Base-by-base conservation (phyloP, 306 rosid genomes). In the Begonia loranthoides region DNA sequence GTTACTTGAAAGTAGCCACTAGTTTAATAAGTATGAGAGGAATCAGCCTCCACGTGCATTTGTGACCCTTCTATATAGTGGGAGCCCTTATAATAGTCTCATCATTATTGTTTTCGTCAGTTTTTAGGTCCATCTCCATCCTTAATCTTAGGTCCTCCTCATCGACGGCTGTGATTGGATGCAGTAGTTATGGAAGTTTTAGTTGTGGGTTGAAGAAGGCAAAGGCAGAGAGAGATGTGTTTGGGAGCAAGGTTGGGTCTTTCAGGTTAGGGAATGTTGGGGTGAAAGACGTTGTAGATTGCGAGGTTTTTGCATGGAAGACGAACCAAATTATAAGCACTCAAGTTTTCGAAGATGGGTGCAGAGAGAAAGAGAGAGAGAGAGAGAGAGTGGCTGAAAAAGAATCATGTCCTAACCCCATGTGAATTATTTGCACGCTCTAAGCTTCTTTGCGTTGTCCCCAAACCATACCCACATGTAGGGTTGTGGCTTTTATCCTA, bases 21-120 rank as follows among this genome's bases (percentile, higher is more conserved):
- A 13, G 55, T 57, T 51, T 64, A 47, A 28, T 28, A 4, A 28
- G 36, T 19, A 19, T 28, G 36, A 28, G 36, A 67, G 69, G 74
- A 81, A 73, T 79, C 83, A 55, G 62, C 80, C 78, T 68, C 88
- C 95, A 87, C 87, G 95, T 87, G 93, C 82, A 68, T 58, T 66
- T 67, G 76, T 68, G 72, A 55, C 76, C 36, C 83, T 28, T 58
- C 74, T 48, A 62, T 64, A 60, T 75, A 66, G 72, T 59, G 62
- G 49, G 21, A 17, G 39, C 15, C 69, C 62, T 57, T 63, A 41
- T 50, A 61, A 60, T 46, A 58, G 52, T 80, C 59, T 13, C 51
- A 13, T 28, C 36, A 28, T 28, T 28, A 28, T 28, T 28, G 36
- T n/a, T n/a, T n/a, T n/a, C n/a, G n/a, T n/a, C n/a, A n/a, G n/a